A percentile compares a stretch with the other conserved stretches of the same genome.
phyloP scores from a whole-genome alignment of 179 eudicot species.

The Drosera spatulata region DNA sequence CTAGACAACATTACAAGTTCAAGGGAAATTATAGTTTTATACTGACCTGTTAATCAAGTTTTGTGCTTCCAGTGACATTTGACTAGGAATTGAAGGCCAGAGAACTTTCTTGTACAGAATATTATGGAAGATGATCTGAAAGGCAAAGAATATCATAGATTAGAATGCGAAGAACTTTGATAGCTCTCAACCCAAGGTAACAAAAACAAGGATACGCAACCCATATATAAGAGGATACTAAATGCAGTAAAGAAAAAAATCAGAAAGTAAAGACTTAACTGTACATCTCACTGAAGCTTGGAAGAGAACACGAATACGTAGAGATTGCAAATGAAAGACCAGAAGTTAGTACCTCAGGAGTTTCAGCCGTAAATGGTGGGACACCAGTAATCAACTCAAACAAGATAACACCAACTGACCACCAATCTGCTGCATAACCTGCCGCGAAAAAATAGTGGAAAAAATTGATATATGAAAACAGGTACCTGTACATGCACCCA shows the following conservation, averaged over 20 bases:
- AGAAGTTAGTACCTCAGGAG: slow-evolving; percentile 24
- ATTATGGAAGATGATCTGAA: slow-evolving; percentile 50
- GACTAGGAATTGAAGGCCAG: slow-evolving; percentile 49
- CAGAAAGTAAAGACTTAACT: too few species aligned
- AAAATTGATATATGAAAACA: too few species aligned
- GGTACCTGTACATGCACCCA: too few species aligned
- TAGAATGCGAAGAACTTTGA: too few species aligned
- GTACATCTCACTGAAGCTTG: not conserved
- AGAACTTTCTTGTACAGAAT: slow-evolving; percentile 55
- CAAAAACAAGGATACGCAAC: too few species aligned
- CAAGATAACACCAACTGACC: slow-evolving; percentile 18
- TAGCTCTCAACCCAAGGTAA: too few species aligned
- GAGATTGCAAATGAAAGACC: not conserved
- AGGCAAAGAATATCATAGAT: slow-evolving; percentile 6
- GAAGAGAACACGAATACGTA: not conserved
- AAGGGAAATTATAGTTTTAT: not conserved
- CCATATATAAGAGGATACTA: too few species aligned
- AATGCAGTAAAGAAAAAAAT: too few species aligned
- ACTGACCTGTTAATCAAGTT: slow-evolving; percentile 53
- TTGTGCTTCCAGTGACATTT: slow-evolving; percentile 53
- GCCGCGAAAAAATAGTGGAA: not conserved
- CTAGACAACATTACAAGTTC: not conserved
- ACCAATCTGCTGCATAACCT: slow-evolving; percentile 46
- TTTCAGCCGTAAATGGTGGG: slow-evolving; percentile 30
- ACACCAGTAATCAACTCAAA: slow-evolving; percentile 17